Conservation (phyloP, 2,329 filamentous ascomycete genomes). For the Rutstroemia sp. region DNA sequence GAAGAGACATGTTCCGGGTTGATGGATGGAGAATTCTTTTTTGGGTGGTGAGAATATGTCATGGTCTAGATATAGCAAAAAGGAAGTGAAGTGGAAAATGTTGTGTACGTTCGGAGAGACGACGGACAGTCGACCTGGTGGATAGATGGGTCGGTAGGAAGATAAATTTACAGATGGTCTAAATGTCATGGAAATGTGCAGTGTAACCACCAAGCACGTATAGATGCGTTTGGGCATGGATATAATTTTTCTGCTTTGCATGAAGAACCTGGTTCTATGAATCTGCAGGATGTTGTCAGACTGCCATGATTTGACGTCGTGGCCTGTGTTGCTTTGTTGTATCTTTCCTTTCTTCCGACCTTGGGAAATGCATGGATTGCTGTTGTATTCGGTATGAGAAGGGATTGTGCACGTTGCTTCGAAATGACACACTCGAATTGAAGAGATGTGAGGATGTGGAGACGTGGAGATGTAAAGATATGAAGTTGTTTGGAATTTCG, state of each 20-base stretch:
- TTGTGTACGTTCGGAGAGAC: neutral
- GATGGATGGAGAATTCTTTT: neutral
- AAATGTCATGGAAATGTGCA: neutral
- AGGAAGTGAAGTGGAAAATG: neutral
- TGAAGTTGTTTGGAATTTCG: too few relatives aligned
- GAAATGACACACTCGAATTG: neutral
- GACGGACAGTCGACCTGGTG: neutral
- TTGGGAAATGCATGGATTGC: neutral
- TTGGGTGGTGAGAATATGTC: neutral
- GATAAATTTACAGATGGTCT: neutral
- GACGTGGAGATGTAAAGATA: too few relatives aligned
- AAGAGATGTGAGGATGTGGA: too few relatives aligned
- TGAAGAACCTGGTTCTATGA: neutral
- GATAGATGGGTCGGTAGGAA: neutral
- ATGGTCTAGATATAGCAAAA: neutral
- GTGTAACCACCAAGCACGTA: neutral
- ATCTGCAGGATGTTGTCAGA: slow-evolving; percentile 1
- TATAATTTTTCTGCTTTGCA: neutral
- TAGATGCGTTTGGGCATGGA: neutral
- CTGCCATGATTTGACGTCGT: neutral
- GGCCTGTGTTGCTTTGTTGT: neutral
- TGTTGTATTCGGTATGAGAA: neutral
- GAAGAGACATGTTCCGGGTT: neutral
- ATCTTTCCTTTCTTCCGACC: slow-evolving; percentile 7
- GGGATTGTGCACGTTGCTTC: neutral